Conservation (phyloP, 2,329 filamentous ascomycete genomes). For the Aspergillus tamarii region DNA sequence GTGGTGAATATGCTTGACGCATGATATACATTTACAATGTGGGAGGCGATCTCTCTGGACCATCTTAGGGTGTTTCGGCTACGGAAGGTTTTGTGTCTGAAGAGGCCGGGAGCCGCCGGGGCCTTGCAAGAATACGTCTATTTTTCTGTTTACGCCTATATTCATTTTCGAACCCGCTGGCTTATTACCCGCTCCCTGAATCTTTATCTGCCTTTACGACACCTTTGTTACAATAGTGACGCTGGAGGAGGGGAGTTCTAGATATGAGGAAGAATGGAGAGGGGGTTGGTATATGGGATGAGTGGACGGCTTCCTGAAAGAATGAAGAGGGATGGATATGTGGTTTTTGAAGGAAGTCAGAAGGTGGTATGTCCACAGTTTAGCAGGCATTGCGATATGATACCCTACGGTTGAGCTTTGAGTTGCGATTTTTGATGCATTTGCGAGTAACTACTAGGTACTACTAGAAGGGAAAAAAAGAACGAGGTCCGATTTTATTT, state of each 20-base stretch:
- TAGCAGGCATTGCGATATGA: constrained; percentile 49
- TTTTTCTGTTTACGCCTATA: constrained; percentile 14
- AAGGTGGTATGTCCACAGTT: constrained; percentile 42
- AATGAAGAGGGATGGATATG: neutral
- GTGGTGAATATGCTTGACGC: constrained; percentile 26
- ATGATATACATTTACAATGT: constrained; percentile 23
- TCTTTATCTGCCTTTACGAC: neutral
- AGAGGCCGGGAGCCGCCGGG: constrained; percentile 16
- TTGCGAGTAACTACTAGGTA: constrained; percentile 18
- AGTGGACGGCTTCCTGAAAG: constrained; percentile 6
- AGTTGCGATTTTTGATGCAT: constrained; percentile 28
- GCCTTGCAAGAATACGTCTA: constrained; percentile 18
- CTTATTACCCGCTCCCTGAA: neutral
- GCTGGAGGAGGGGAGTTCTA: neutral
- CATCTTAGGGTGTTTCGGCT: constrained; percentile 25
- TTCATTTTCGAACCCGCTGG: constrained; percentile 3
- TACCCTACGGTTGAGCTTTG: constrained; percentile 46
- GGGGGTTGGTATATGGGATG: neutral
- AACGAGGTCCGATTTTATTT: neutral
- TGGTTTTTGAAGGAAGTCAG: constrained; percentile 21
- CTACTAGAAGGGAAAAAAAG: constrained; percentile 4
- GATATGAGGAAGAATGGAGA: neutral
- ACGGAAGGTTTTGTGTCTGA: constrained; percentile 23
- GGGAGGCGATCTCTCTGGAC: constrained; percentile 21
- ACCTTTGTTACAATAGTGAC: neutral